A percentile compares a stretch with the other conserved stretches of the same genome.
Evolutionary conservation across 176 grass and related monocot species (phyloP).

Genomic region (Miscanthus lutarioriparius): DNA sequence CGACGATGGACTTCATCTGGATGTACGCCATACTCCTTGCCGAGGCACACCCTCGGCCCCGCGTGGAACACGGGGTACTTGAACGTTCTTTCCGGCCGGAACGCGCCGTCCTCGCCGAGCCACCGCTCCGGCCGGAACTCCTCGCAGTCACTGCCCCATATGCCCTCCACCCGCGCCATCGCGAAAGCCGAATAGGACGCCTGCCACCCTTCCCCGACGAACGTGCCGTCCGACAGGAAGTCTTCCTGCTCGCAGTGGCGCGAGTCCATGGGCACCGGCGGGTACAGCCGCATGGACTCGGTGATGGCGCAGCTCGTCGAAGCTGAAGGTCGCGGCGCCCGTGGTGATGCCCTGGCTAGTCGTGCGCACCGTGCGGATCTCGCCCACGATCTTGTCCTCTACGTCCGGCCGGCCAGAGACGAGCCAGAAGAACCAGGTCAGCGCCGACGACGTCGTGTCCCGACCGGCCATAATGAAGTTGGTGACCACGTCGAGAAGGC

Average conservation of each 20-base stretch:
- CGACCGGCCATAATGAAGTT: slow-evolving; percentile 69
- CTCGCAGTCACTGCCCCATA: slow-evolving; percentile 60
- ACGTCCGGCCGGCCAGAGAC: slow-evolving; percentile 44
- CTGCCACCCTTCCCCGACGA: slow-evolving; percentile 54
- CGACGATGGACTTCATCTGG: slow-evolving; percentile 71
- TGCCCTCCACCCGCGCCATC: slow-evolving; percentile 29
- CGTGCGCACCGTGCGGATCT: not conserved
- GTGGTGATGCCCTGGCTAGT: too few relatives aligned
- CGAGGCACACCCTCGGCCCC: slow-evolving; percentile 59
- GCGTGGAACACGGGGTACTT: slow-evolving; percentile 64
- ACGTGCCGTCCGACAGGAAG: slow-evolving; percentile 52
- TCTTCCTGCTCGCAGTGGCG: slow-evolving; percentile 47
- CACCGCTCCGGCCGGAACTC: slow-evolving; percentile 66
- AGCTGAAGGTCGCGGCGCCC: slow-evolving; percentile 7
- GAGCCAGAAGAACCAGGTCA: slow-evolving; percentile 87
- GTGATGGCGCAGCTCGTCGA: slow-evolving; percentile 63
- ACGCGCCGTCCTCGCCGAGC: slow-evolving; percentile 43
- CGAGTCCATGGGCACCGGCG: slow-evolving; percentile 57
- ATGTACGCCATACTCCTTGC: slow-evolving; percentile 83
- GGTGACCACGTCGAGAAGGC: slow-evolving; percentile 57
- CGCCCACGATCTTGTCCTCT: slow-evolving; percentile 50
- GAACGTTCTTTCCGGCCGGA: slow-evolving; percentile 54
- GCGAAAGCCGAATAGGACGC: slow-evolving; percentile 41
- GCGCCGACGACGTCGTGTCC: slow-evolving; percentile 61
- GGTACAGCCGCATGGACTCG: slow-evolving; percentile 70